Conservation (phyloP, 768 basidiomycete species). For the Trametes cinnabarina region DNA sequence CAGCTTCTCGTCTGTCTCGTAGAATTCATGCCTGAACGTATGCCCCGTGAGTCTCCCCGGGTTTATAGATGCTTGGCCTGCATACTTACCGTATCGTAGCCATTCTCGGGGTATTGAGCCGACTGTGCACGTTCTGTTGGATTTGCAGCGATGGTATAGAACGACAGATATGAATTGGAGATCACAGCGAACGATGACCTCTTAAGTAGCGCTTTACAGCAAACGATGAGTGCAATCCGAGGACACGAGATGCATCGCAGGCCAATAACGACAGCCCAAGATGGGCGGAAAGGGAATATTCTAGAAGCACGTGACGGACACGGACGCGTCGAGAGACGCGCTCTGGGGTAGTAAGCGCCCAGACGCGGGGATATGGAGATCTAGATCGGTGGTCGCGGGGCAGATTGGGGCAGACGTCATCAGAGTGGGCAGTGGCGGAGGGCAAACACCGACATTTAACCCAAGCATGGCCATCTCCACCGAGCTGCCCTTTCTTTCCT, state of each 20-base stretch:
- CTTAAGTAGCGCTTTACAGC: too few relatives aligned
- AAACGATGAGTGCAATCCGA: background rate
- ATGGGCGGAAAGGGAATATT: constrained; percentile 18
- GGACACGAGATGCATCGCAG: background rate
- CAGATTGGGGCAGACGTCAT: constrained; percentile 13
- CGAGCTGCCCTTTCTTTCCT: background rate
- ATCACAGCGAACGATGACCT: background rate
- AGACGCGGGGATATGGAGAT: constrained; percentile 5
- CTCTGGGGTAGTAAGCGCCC: background rate
- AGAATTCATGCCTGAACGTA: constrained; percentile 71
- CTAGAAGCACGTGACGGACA: constrained; percentile 22
- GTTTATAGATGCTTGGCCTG: background rate
- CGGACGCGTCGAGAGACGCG: constrained; percentile 2
- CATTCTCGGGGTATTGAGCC: background rate
- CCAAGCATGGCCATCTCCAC: constrained; percentile 1
- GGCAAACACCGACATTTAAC: constrained; percentile 7
- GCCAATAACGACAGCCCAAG: constrained; percentile 2
- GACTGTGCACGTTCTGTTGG: background rate
- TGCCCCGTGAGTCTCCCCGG: background rate
- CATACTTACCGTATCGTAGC: constrained; percentile 6
- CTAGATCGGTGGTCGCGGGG: constrained; percentile 3
- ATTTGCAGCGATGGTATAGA: background rate
- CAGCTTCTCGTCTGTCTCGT: constrained; percentile 77
- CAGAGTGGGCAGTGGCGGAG: constrained; percentile 1
- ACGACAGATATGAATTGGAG: background rate